Evolutionary conservation across 129 eudicot species (phyloP).

Genomic region (Solidago caesia): DNA sequence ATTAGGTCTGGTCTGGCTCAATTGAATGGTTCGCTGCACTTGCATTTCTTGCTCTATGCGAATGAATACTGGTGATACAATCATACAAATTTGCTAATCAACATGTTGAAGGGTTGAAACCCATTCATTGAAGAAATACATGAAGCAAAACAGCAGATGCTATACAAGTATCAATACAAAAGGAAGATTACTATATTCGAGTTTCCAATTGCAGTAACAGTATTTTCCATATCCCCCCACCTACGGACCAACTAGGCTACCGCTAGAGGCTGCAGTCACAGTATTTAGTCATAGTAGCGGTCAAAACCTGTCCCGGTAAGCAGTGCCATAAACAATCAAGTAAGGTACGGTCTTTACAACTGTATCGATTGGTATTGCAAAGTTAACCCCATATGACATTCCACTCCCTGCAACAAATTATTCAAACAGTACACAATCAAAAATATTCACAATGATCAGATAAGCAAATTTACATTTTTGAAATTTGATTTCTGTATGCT

Average conservation of each 20-base stretch:
- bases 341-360: slow-evolving; percentile 66
- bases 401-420: slow-evolving; percentile 67
- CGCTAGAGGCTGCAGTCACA: too few relatives aligned
- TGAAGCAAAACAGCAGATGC: too few relatives aligned
- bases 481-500: neutral
- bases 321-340: slow-evolving; percentile 65
- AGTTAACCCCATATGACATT: slow-evolving; percentile 86
- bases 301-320: neutral
- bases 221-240: too few relatives aligned
- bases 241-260: too few relatives aligned
- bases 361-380: slow-evolving; percentile 90
- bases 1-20: too few relatives aligned
- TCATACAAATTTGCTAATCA: too few relatives aligned
- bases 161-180: neutral
- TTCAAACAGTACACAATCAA: neutral
- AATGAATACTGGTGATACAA: too few relatives aligned
- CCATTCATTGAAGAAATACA: too few relatives aligned
- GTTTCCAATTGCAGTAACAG: slow-evolving; percentile 12
- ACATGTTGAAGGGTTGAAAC: too few relatives aligned
- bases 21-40: too few relatives aligned
- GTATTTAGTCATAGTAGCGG: neutral
- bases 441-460: neutral
- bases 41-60: too few relatives aligned
- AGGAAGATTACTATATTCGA: too few relatives aligned
- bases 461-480: neutral